phyloP scores from a whole-genome alignment of 176 grass and related monocot genomes.

The Oryza officinalis region DNA sequence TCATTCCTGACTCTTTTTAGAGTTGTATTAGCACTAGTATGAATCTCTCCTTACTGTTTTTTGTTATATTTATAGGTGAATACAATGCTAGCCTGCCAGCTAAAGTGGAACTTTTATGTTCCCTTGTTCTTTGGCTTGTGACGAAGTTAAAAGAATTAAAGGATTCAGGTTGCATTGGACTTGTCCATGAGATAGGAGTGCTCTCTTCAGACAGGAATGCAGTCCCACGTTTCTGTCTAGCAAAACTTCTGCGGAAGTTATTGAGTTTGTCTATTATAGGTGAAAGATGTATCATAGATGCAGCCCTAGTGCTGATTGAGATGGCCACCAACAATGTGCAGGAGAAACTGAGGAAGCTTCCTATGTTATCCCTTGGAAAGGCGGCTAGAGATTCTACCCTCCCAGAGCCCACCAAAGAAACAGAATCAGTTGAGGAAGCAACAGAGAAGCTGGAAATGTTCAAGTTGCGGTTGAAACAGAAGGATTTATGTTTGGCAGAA shows the following conservation, averaged over 20 bases:
- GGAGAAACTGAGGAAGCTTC: conserved; percentile 69
- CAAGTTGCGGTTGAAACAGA: conserved; percentile 43
- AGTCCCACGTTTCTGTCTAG: conserved; percentile 61
- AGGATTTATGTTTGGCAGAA: conserved; percentile 1
- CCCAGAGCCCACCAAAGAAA: conserved; percentile 36
- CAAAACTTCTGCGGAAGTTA: conserved; percentile 63
- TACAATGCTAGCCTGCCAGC: conserved; percentile 25
- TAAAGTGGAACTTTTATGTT: conserved; percentile 53
- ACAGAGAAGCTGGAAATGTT: conserved; percentile 50
- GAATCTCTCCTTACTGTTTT: conserved; percentile 15
- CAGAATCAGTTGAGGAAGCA: conserved; percentile 50
- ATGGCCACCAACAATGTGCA: conserved; percentile 54
- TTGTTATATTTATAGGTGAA: conserved; percentile 54
- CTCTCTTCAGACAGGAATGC: conserved; percentile 60
- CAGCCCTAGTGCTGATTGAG: conserved; percentile 57
- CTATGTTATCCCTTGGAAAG: conserved; percentile 34
- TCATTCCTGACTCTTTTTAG: conserved; percentile 8
- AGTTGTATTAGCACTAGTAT: conserved; percentile 20
- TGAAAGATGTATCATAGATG: conserved; percentile 62
- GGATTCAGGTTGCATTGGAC: conserved; percentile 50
- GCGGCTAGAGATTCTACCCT: conserved; percentile 34
- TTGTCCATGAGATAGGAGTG: conserved; percentile 53
- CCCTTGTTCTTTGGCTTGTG: conserved; percentile 64
- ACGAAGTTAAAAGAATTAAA: conserved; percentile 64
- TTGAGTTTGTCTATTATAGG: conserved; percentile 55